Evolutionary conservation across 257 asterid species (phyloP), one percentile per base, ranked within the genome.

Genomic region (Solanum clarkiae): DNA sequence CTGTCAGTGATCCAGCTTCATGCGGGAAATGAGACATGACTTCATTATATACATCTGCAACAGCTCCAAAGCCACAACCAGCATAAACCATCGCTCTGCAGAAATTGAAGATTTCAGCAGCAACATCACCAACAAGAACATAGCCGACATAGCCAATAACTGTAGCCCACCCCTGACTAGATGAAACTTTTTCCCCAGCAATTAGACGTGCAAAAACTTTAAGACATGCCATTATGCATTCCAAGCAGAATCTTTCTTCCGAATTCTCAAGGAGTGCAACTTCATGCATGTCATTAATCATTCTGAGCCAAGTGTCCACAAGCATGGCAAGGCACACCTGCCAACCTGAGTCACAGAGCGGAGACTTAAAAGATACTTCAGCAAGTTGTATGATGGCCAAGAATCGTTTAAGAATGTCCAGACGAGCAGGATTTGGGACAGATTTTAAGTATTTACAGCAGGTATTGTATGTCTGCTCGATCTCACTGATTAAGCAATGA

Each of bases 121-220:
- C 89, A 81, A 86, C 85, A 72, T 87, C 84, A 65, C 88, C 91
- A 84, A 84, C 86, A 65, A 94, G 88, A 85, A 93, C 98, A 88
- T 77, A 87, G 60, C 88, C 84, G 86, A 90, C 90, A 71, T 91
- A 92, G 68, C 87, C 88, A 86, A 91, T 88, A 45, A 93, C 80
- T 36, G 97, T 87, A 90, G 87, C 87, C 99, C 99, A 97, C 69
- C 96, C 95, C 87, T 92, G 94, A 85, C 70, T 83, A 60, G 96
- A 90, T 75, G 95, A 93, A 77, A 97, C 88, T 80, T 88, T 87
- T 47, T 88, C 95, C 84, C 87, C 65, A 26, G 86, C 60, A 59
- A 97, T 88, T 92, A 95, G 87, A 89, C 90, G 89, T 82, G 87
- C 85, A 87, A 93, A 88, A 86, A 87, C 90, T 86, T 89, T 87